Conservation (phyloP, 1,284 basidiomycete species). For the Pholiota adiposa region DNA sequence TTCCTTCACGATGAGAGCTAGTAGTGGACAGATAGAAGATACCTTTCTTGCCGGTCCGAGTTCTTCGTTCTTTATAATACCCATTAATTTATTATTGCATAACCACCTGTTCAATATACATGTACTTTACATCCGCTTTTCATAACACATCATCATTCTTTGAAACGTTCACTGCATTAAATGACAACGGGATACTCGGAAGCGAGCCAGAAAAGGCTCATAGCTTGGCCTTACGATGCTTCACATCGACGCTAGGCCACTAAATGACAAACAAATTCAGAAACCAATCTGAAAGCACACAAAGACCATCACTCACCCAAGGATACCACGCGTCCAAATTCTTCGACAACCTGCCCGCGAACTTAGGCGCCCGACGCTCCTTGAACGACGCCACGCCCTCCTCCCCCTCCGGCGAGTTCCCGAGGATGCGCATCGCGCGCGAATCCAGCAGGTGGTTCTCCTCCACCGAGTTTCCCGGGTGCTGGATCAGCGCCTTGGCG, state of each 20-base stretch:
- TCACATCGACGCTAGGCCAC: conserved; percentile 44
- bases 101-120: not conserved
- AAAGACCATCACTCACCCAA: conserved; percentile 44
- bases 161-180: too few relatives aligned
- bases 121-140: not conserved
- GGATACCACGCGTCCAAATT: conserved; percentile 47
- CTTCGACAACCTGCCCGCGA: conserved; percentile 47
- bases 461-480: conserved; percentile 51
- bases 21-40: too few relatives aligned
- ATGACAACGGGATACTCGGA: too few relatives aligned
- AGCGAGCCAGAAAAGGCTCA: conserved; percentile 14
- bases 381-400: conserved; percentile 56
- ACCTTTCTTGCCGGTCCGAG: not conserved
- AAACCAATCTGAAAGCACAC: not conserved
- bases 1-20: conserved; percentile 29
- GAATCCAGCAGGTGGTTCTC: conserved; percentile 61
- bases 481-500: conserved; percentile 55
- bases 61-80: not conserved
- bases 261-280: conserved; percentile 20
- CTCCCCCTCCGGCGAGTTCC: conserved; percentile 41
- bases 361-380: conserved; percentile 48
- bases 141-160: not conserved
- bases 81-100: not conserved
- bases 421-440: conserved; percentile 45
- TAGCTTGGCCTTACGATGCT: conserved; percentile 41